Base-by-base conservation (phyloP, 23 red algal genomes). In the Gracilaria gracilis region DNA sequence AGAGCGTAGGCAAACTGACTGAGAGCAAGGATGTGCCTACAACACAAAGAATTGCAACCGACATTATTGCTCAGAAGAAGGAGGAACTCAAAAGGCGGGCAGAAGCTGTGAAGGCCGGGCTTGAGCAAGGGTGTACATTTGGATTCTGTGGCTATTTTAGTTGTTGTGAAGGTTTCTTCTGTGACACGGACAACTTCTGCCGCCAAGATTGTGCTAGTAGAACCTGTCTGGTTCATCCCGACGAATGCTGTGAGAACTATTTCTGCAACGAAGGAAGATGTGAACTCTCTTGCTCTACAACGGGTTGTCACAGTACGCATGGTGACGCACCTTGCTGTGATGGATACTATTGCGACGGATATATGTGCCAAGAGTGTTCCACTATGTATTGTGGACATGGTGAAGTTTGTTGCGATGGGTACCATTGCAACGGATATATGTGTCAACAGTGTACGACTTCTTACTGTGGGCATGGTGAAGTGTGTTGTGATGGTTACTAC, bases 281-380 rank as follows among this genome's bases (percentile, higher is more conserved):
- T 11, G 42, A 46, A 11, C 4, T 7, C 5, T 46, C 4, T 11
- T 46, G 42, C 42, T 46, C 42, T 11, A 46, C 42, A 11, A 46
- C 42, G 4, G 42, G 42, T 46, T 46, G 42, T 46, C 42, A 46
- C 42, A 46, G 42, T 11, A 46, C 42, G 4, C 42, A 46, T 46
- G 42, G 42, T 32, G 25, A 24, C 32, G 24, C 23, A 7, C 9
- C 61, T 12, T 65, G 61, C 27, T 65, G 61, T 25, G 61, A 65
- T 65, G 61, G 61, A 13, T 65, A 65, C 25, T 25, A 65, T 65
- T 65, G 61, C 27, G 61, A 65, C 25, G 61, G 61, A 27, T 65
- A 65, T 12, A 65, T 65, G 61, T 65, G 61, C 27, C 61, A 65
- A 65, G 23, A 65, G 32, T 65, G 61, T 31, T 65, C 61, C 9